Evolutionary conservation across 371 early-diverging fungal genomes (phyloP), one percentile per base, ranked within the genome.

Genomic region (Mucor ambiguus): DNA sequence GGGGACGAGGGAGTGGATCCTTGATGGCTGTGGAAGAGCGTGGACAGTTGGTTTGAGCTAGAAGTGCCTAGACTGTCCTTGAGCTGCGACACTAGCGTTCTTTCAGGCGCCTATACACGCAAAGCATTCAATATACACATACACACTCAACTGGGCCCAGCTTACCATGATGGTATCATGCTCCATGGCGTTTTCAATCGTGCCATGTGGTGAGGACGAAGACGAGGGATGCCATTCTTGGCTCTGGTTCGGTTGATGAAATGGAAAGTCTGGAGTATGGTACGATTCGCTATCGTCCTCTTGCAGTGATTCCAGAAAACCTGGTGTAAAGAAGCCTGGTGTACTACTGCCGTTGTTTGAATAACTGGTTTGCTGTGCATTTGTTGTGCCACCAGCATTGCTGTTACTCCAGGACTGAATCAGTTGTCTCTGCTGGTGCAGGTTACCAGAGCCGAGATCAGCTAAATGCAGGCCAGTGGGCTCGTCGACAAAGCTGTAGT

Each of bases 321-420:
- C 84, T 22, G 91, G 89, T 18, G 89, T 85, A 56, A 90, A 90
- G 74, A 90, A 89, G 7, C 81, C 84, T 0, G 91, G 91, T 3
- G 90, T 88, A n/a, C 74, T 75, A 4, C 22, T 43, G n/a, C 58
- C 58, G 44, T 37, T 44, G 28, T 63, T 44, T 28, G 44, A 46
- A 60, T 24, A 41, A 20, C 29, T 60, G 43, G 9, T 41, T 20
- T 48, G 61, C 12, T 35, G 63, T 52, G 30, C 35, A 32, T 56
- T 33, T 32, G 57, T 20, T 30, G 57, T 56, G 33, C 57, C 35
- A 56, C 57, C 57, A 28, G 14, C 24, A 20, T n/a, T 33, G 26
- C 26, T 33, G 12, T 22, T 44, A 24, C 37, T 46, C 64, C 57
- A 64, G 2, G 57, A 18, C 22, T 63, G 55, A 56, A 41, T 55